A percentile compares a stretch with the other conserved stretches of the same genome.
Evolutionary conservation across 148 eudicot genomes (phyloP).

Genomic region (Rhododendron simsii): DNA sequence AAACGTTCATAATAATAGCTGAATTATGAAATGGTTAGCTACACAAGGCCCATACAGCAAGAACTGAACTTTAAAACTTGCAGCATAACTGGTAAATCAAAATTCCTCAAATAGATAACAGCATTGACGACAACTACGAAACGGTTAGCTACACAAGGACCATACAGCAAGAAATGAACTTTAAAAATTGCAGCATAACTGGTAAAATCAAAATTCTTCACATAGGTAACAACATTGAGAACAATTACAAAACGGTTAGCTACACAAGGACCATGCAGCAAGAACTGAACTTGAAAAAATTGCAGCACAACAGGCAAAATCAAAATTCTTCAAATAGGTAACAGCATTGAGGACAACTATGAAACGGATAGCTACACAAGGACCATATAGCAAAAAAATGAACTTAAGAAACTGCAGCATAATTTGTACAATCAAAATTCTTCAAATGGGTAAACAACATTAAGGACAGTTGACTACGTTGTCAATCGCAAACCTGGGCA

Average conservation of each 20-base stretch:
- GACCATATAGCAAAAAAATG: background rate
- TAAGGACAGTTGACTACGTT: background rate
- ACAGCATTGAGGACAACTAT: background rate
- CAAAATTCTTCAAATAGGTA: background rate
- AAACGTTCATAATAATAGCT: background rate
- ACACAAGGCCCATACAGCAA: background rate
- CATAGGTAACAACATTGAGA: background rate
- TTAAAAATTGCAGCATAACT: background rate
- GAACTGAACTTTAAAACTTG: background rate
- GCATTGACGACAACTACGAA: background rate
- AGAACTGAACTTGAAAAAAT: no score
- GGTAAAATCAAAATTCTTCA: background rate
- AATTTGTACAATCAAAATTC: background rate
- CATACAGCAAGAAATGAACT: background rate
- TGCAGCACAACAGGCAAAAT: background rate
- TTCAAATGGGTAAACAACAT: background rate
- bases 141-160: background rate
- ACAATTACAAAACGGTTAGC: background rate
- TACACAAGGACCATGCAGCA: no score
- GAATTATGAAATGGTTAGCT: background rate
- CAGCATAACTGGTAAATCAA: background rate
- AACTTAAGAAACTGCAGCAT: background rate
- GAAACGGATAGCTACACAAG: background rate
- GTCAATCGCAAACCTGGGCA: conserved; percentile 33
- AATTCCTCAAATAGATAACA: no score